Base-by-base conservation (phyloP, 345 rosid species). In the Citrus cavaleriei region DNA sequence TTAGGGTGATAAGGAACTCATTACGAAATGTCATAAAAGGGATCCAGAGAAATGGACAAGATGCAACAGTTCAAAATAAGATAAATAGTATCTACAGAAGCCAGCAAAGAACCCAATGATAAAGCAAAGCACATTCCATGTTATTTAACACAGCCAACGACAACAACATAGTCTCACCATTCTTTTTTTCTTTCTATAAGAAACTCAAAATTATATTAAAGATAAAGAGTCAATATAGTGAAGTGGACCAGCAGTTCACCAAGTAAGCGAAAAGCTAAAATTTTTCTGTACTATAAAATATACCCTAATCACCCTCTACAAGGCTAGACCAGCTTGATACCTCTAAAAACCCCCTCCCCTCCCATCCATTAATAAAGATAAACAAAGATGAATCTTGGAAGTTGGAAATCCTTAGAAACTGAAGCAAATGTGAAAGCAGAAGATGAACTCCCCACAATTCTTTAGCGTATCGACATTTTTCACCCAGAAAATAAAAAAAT, bases 1-100 rank as follows among this genome's bases (percentile, higher is more conserved):
- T 77, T 67, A 79, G 82, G 58, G 16, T 21, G 62, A 65, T 35
- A 62, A 62, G 32, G 32, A 76, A 68, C 22, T 28, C 68, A 9
- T 7, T 25, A 61, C 54, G 49, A 68, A 62, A 8, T 60, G 38
- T 27, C 27, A 67, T 49, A 30, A 54, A 59, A 49, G 73, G 5
- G 54, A 78, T 38, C 34, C 32, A 78, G 62, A 37, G 68, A 70
- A 13, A 74, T 13, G 16, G 35, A 72, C 32, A 72, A 72, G 16
- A 65, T 51, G 66, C 27, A 66, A 10, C 28, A 5, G 66, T 67
- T 67, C 65, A 24, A 25, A 62, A n/a, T 4, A 10, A 55, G 6
- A 34, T 66, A 34, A 65, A 34, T 57, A 2, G 35, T 58, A 34
- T 64, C 22, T 2, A 66, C 7, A 0, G 21, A 59, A 63, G 12